phyloP scores from a whole-genome alignment of 73 alveolate genomes.

The Urostyla sp. region DNA sequence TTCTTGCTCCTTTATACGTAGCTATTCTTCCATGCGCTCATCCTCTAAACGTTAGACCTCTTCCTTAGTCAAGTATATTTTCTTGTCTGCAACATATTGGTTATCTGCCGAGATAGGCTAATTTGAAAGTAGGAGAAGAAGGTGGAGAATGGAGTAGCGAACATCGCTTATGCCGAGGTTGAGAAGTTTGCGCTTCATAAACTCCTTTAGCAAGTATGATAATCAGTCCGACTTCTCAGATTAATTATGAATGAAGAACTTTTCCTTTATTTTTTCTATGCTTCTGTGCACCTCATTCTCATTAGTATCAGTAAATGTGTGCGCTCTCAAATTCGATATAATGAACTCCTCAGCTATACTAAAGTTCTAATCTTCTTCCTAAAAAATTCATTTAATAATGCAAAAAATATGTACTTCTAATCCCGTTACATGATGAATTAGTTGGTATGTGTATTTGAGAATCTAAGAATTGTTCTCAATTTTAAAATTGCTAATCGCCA shows the following conservation, averaged over 20 bases:
- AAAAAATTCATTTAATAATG: neutral
- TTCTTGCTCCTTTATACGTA: conserved; percentile 12
- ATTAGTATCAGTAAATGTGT: conserved; percentile 47
- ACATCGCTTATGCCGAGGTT: conserved; percentile 24
- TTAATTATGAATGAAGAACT: conserved; percentile 30
- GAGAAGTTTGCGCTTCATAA: conserved; percentile 1
- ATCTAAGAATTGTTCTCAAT: neutral
- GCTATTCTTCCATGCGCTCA: neutral
- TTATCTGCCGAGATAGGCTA: conserved; percentile 4
- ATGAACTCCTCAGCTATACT: conserved; percentile 39
- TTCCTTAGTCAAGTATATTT: conserved; percentile 5
- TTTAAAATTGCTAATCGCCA: conserved; percentile 51
- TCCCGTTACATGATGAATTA: conserved; percentile 13
- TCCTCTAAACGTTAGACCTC: neutral
- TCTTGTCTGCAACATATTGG: neutral
- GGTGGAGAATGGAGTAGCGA: conserved; percentile 22
- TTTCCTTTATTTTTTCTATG: neutral
- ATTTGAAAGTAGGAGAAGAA: conserved; percentile 8
- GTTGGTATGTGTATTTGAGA: neutral
- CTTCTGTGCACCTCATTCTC: conserved; percentile 19
- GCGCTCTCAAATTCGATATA: conserved; percentile 10
- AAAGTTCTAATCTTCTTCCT: conserved; percentile 1
- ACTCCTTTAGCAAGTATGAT: neutral
- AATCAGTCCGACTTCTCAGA: conserved; percentile 10
- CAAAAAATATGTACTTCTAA: conserved; percentile 1